Evolutionary conservation across 345 rosid genomes (phyloP).

Genomic region (Eutrema japonicum): DNA sequence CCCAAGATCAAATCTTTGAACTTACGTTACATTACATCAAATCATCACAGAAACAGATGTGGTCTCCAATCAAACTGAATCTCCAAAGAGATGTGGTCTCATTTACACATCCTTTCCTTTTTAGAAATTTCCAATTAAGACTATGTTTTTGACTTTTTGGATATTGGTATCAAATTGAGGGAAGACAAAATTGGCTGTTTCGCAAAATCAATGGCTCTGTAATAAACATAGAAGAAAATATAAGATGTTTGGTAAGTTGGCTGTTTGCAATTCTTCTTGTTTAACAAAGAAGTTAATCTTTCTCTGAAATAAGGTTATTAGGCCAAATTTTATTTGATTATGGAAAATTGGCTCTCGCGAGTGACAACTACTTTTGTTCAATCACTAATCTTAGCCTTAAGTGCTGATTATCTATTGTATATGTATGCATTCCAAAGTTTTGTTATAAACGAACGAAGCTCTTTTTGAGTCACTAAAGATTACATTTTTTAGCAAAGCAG

Average conservation of each 20-base stretch:
- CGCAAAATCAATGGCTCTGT: constrained; percentile 6
- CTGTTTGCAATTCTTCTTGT: not conserved
- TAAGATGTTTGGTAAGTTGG: not conserved
- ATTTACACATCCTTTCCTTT: constrained; percentile 26
- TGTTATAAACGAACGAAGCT: not conserved
- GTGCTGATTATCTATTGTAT: not conserved
- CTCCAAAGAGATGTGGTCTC: constrained; percentile 30
- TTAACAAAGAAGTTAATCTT: not conserved
- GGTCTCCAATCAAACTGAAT: constrained; percentile 26
- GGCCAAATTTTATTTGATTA: not conserved
- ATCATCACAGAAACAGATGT: constrained; percentile 21
- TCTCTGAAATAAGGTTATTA: not conserved
- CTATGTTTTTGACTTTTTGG: constrained; percentile 9
- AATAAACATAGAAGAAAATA: constrained; percentile 9
- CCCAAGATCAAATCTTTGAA: constrained; percentile 38
- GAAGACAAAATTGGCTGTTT: constrained; percentile 19
- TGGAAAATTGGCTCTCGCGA: not conserved
- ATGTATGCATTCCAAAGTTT: constrained; percentile 1
- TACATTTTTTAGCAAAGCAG: constrained; percentile 4
- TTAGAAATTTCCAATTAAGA: constrained; percentile 8
- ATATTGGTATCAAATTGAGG: constrained; percentile 11
- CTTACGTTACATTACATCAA: constrained; percentile 38
- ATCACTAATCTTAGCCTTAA: not conserved
- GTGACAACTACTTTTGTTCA: not conserved
- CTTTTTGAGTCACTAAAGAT: not conserved